Base-by-base conservation (phyloP, 1,284 basidiomycete species). In the Amylostereum areolatum region DNA sequence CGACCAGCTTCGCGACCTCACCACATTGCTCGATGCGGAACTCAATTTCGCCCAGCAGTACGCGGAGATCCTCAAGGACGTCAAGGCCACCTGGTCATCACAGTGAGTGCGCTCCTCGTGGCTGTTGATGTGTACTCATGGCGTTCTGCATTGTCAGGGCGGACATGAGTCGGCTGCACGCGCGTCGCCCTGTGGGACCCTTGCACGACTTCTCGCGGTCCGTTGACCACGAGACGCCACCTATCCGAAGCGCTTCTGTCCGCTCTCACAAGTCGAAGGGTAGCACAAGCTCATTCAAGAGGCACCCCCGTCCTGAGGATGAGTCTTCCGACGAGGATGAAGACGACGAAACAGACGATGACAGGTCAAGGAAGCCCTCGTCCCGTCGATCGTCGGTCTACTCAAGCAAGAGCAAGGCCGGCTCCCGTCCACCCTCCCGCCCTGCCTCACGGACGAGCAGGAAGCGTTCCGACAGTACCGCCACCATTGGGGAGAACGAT, bases 11-110 rank as follows among this genome's bases (percentile, higher is more conserved):
- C 77, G 75, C 24, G 86, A 87, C 36, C 70, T 95, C 27, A 77
- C 78, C 2, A 67, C 68, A 6, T 77, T 93, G 57, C 67, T 95
- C 34, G 83, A 91, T 43, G 66, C 80, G 11, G 85, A 94, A 60
- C 66, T 85, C 47, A 80, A 82, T 43, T 93, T 81, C 59, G 82
- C 82, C n/a, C 74, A 78, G 50, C 77, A 84, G 50, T 89, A 89
- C 57, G 66, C 82, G 24, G 80, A 83, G 9, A 77, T 88, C 5
- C 64, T 94, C 56, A 74, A 76, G 35, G 87, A 89, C 37, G 76
- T 85, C 42, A 81, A 78, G 55, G 63, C 66, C 1, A 73, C 74
- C 10, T 93, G 89, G 88, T n/a, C 33, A 8, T 8, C 33, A n/a
- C 33, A 35, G 33, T 35, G 33, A 35, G 33, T 35, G 8, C n/a